Evolutionary conservation across 2,329 filamentous ascomycete genomes (phyloP), one percentile per base, ranked within the genome.

Genomic region (Pyrenophora tritici-repentis): DNA sequence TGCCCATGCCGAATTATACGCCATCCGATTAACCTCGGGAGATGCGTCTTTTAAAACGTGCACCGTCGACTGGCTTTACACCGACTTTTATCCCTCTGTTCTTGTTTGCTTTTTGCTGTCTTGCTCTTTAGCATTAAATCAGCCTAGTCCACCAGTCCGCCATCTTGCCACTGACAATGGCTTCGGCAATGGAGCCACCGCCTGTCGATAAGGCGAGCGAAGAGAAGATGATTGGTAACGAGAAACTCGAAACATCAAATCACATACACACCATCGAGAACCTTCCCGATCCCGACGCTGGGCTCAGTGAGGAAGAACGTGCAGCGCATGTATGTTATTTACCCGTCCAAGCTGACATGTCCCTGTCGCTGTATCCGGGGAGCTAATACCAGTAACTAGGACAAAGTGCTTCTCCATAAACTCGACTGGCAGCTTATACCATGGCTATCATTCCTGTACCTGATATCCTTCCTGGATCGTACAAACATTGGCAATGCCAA

Each of bases 401-500:
- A 88, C 59, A 81, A 80, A 53, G 82, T 81, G 61, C 74, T 88
- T 2, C 65, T 88, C 8, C 79, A 84, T 66, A 87, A 83, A 67
- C 76, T 88, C 16, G 86, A 88, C 63, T 60, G 81, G 17, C 77
- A 78, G 46, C 75, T 87, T 1, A 85, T 87, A 36, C 86, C 85
- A 32, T 87, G 84, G 79, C 82, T 90, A 10, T 87, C 84, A 50
- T 77, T 90, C 40, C 79, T 91, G 29, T 91, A 91, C 63, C 79
- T 92, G 1, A 80, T 90, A 44, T 87, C 86, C 53, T 91, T 91
- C 70, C 80, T 91, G 14, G 75, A 78, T 50, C 65, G 87, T 12
- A 91, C 90, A 20, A 93, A 94, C 63, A 89, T 92, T 52, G 89
- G 89, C 37, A 94, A 81, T 74, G 90, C 83, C 2, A 83, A 83